Conservation (phyloP, 1,284 basidiomycete species). For the Cystobasidium sp. region DNA sequence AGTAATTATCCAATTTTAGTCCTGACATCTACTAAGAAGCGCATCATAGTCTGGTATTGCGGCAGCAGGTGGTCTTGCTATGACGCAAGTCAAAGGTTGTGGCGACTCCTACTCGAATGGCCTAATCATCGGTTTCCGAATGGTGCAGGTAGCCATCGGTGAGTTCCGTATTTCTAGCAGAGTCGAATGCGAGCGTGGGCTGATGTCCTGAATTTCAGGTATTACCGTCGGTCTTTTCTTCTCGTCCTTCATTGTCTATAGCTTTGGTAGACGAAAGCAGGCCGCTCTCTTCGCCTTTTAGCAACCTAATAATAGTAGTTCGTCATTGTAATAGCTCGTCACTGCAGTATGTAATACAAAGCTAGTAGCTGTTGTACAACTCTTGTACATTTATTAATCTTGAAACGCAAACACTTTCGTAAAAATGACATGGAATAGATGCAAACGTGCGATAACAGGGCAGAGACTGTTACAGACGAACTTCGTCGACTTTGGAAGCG, state of each 20-base stretch:
- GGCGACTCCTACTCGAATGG: conserved; percentile 60
- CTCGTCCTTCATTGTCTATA: conserved; percentile 82
- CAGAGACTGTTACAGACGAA: conserved; percentile 23
- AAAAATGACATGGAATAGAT: background rate
- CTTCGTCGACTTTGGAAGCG: conserved; percentile 51
- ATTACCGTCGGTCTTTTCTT: conserved; percentile 89
- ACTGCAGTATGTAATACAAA: background rate
- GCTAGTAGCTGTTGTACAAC: background rate
- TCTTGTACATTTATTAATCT: background rate
- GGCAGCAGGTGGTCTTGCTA: conserved; percentile 78
- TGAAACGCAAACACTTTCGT: conserved; percentile 8
- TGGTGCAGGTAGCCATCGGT: conserved; percentile 80
- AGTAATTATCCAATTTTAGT: background rate
- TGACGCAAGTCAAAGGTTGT: conserved; percentile 67
- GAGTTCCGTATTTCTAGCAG: background rate
- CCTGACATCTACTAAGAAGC: background rate
- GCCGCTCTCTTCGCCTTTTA: conserved; percentile 39
- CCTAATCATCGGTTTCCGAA: conserved; percentile 53
- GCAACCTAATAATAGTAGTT: background rate
- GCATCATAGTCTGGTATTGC: conserved; percentile 74
- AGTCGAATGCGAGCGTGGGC: background rate
- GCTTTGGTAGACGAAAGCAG: conserved; percentile 66
- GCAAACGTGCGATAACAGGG: background rate
- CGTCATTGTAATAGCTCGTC: background rate
- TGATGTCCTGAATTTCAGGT: conserved; percentile 52